These are phyloP conservation scores for Eleusine indica DNA, from an alignment of 176 grass and related monocot species.

Conservation along the genomic window DNA sequence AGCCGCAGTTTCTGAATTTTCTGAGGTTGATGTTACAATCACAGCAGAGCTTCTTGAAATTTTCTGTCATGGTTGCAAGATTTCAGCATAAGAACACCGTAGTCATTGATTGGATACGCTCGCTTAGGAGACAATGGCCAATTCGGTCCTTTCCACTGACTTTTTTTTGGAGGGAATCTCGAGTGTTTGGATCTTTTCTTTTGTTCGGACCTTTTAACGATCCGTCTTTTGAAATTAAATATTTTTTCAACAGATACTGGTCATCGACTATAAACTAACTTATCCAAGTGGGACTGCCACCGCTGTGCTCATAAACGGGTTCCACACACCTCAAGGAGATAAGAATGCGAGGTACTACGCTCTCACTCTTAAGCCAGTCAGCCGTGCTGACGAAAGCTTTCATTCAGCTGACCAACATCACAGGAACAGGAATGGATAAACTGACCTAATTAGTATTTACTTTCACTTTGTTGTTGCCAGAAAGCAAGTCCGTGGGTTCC, in stretches of 20 bases:
- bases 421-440: conserved; percentile 14
- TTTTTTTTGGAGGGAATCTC: not conserved
- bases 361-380: not conserved
- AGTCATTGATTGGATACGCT: not conserved
- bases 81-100: conserved; percentile 13
- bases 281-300: conserved; percentile 98
- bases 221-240: not conserved
- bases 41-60: not conserved
- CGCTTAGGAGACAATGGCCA: not conserved
- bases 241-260: conserved; percentile 66
- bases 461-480: conserved; percentile 43
- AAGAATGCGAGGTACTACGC: conserved; percentile 77
- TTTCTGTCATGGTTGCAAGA: not conserved
- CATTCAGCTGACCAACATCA: not conserved
- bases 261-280: conserved; percentile 88
- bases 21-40: conserved; percentile 12
- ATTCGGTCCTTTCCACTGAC: not conserved
- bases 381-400: conserved; percentile 22
- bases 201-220: not conserved
- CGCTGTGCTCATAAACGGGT: conserved; percentile 94
- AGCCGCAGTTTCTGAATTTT: conserved; percentile 34
- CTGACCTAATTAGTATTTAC: not conserved
- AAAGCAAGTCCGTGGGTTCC: conserved; percentile 76
- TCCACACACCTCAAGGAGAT: conserved; percentile 91
- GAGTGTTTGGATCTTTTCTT: not conserved